A percentile compares a stretch with the other conserved stretches of the same genome.
Conservation (phyloP, 208 protist genomes). For the Leishmania tarentolae region DNA sequence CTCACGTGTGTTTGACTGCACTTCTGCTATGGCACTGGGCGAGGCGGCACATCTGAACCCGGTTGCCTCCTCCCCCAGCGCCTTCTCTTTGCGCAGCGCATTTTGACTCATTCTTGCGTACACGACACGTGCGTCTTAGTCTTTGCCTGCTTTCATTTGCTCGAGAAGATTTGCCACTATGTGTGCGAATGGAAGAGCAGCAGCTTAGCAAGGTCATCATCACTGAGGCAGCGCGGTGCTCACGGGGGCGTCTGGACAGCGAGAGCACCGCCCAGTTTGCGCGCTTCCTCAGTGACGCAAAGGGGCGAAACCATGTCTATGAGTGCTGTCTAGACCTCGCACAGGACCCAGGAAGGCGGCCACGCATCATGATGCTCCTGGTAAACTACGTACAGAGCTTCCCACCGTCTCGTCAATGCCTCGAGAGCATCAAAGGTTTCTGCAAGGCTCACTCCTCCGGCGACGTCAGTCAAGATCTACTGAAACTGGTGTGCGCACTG, state of each 20-base stretch:
- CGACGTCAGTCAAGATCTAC: slow-evolving; percentile 32
- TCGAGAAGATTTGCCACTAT: neutral
- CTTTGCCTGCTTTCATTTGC: neutral
- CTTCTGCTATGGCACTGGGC: neutral
- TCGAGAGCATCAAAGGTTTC: slow-evolving; percentile 39
- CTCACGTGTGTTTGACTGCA: neutral
- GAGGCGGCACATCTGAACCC: neutral
- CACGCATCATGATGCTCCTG: slow-evolving; percentile 64
- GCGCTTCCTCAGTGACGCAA: slow-evolving; percentile 42
- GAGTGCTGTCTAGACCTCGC: slow-evolving; percentile 66
- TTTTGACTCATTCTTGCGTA: neutral
- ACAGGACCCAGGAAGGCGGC: slow-evolving; percentile 59
- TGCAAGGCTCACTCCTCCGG: slow-evolving; percentile 29
- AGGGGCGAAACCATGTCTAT: slow-evolving; percentile 68
- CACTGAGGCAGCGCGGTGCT: slow-evolving; percentile 34
- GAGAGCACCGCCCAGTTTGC: slow-evolving; percentile 32
- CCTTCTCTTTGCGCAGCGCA: neutral
- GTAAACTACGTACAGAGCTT: slow-evolving; percentile 69
- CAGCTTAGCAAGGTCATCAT: slow-evolving; percentile 33
- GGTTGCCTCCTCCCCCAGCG: neutral
- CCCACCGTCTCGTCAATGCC: slow-evolving; percentile 56
- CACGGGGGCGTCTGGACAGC: slow-evolving; percentile 31
- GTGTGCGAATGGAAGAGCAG: slow-evolving; percentile 12
- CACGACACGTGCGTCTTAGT: neutral
- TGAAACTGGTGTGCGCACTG: slow-evolving; percentile 24